Base-by-base conservation (phyloP, 1,284 basidiomycete species). In the Trichosporon faecale region DNA sequence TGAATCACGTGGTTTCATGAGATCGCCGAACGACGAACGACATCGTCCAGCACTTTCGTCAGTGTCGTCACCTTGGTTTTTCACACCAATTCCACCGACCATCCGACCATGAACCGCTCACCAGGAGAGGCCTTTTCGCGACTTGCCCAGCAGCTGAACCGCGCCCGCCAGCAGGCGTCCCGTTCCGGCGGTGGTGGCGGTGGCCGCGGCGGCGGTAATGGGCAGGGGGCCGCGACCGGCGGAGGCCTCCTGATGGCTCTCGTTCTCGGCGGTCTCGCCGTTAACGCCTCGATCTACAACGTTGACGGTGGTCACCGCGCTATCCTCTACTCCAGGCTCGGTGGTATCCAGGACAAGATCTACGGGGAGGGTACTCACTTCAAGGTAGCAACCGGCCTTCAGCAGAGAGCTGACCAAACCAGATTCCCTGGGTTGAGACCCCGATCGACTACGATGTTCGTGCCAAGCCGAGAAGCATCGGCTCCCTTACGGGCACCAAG, bases 221-320 rank as follows among this genome's bases (percentile, higher is more conserved):
- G 86, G 37, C 86, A 85, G 72, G 91, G 91, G 23, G 82, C 91
- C 65, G 88, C 94, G 75, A 89, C 91, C 14, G 95, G 94, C 63
- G 89, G 89, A 66, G 94, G 93, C 21, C 86, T 94, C 35, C 77
- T 97, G 12, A 80, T 93, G 72, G 88, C 89, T 9, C 87, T 98
- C 63, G 86, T 91, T 72, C 92, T 88, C 40, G 94, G 93, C 72
- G 96, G 93, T 33, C 76, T 98, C 65, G 88, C 89, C 44, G 81
- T 98, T 75, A 98, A 95, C 82, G 87, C 91, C 40, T 90, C 90
- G 81, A 85, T 99, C 78, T 99, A 96, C 88, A 99, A 98, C 81
- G 96, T 99, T 74, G 96, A 99, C 84, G 96, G 96, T 91, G 96
- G 96, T 85, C 95, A 99, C 84, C 91, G 96, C 75, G 97, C 96